Percentiles rank a stretch among this genome's conserved stretches.
These are phyloP conservation scores for Vaccinium corymbosum DNA, from an alignment of 148 eudicot genomes.

Conservation along the genomic window DNA sequence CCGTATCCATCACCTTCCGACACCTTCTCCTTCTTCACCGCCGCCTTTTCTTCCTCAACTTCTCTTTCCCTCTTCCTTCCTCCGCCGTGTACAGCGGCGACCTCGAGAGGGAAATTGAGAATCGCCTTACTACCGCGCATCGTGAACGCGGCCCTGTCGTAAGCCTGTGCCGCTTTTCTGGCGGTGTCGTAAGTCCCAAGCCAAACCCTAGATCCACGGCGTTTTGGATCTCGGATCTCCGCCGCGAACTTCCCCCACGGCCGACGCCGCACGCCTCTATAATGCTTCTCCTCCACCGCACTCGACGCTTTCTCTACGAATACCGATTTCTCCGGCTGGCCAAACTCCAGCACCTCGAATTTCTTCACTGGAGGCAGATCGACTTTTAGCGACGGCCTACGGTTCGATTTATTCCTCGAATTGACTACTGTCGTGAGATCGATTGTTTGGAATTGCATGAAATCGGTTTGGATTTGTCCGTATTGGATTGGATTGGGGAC, in stretches of 20 bases:
- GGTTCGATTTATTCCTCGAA: constrained; percentile 10
- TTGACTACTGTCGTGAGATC: constrained; percentile 9
- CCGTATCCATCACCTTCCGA: neutral
- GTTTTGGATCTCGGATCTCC: too few species aligned
- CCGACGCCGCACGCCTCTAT: too few species aligned
- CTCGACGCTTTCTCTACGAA: too few species aligned
- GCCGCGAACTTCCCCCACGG: too few species aligned
- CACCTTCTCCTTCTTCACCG: constrained; percentile 20
- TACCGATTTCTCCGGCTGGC: too few species aligned
- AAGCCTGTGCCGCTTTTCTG: constrained; percentile 50
- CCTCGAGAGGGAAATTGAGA: constrained; percentile 49
- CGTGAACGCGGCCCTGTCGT: constrained; percentile 53
- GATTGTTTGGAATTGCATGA: neutral
- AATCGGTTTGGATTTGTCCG: neutral
- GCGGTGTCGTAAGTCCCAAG: constrained; percentile 20
- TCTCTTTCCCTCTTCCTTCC: constrained; percentile 22
- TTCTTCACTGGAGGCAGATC: too few species aligned
- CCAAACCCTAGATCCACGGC: too few species aligned
- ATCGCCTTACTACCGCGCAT: constrained; percentile 55
- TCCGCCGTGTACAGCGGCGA: neutral
- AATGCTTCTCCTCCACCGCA: too few species aligned
- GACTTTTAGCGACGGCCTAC: constrained; percentile 17
- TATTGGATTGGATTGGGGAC: constrained; percentile 8
- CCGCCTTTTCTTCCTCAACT: constrained; percentile 11
- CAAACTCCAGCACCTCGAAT: too few species aligned